Conservation (phyloP, 208 protist species). For the Trypanosoma caninum region DNA sequence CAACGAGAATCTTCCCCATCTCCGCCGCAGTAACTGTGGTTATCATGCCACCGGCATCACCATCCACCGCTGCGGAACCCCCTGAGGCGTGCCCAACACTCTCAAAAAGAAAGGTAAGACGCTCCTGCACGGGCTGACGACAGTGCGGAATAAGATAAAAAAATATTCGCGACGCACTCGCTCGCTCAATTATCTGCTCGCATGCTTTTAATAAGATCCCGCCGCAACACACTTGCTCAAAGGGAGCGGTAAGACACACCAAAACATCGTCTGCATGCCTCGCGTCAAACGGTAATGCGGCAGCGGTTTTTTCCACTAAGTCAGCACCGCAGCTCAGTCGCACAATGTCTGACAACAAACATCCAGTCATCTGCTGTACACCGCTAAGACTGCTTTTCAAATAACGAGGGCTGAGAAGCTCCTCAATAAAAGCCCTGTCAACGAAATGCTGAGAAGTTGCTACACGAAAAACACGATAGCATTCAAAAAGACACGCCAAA, state of each 20-base stretch:
- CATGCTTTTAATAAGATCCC: constrained; percentile 30
- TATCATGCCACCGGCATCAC: constrained; percentile 2
- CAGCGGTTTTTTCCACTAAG: neutral
- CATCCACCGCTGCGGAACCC: neutral
- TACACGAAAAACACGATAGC: constrained; percentile 25
- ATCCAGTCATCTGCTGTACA: constrained; percentile 58
- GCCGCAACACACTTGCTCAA: constrained; percentile 28
- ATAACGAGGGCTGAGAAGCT: constrained; percentile 51
- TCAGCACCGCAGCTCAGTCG: constrained; percentile 26
- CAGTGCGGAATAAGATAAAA: constrained; percentile 48
- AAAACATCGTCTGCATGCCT: constrained; percentile 42
- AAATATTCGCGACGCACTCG: constrained; percentile 47
- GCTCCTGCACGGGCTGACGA: constrained; percentile 16
- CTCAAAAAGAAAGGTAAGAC: constrained; percentile 36
- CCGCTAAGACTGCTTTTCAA: constrained; percentile 36
- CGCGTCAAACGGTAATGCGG: constrained; percentile 33
- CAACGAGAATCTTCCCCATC: constrained; percentile 53
- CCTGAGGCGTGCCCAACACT: constrained; percentile 29
- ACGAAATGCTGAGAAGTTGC: constrained; percentile 23
- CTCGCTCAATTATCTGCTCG: constrained; percentile 49
- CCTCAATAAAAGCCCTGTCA: constrained; percentile 30
- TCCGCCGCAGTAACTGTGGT: constrained; percentile 34
- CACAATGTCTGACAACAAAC: constrained; percentile 57
- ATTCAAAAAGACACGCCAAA: constrained; percentile 29
- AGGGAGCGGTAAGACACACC: constrained; percentile 40